Conservation (phyloP, 192 early-diverging fungal species). For the Diversispora eburnea region DNA sequence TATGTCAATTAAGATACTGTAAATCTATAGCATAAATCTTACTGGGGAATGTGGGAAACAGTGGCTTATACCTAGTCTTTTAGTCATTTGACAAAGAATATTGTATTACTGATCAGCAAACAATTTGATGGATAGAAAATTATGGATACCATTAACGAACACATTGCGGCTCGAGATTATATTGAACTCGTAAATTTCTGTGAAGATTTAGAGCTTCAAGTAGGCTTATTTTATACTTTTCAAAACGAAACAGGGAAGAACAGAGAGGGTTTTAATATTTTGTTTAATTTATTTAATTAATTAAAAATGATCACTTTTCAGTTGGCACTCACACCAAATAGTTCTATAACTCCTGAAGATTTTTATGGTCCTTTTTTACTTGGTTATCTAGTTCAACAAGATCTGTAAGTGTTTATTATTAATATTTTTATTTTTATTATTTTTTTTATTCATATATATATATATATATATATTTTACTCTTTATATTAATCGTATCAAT, state of each 20-base stretch:
- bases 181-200: constrained; percentile 20
- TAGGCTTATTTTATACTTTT: not conserved
- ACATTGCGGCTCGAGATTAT: constrained; percentile 14
- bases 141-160: constrained; percentile 27
- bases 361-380: constrained; percentile 22
- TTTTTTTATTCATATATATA: not conserved
- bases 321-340: constrained; percentile 20
- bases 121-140: too few relatives aligned
- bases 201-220: constrained; percentile 28
- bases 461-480: too few relatives aligned
- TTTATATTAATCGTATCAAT: not conserved
- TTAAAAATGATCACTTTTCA: not conserved
- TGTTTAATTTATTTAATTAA: not conserved
- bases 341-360: constrained; percentile 19
- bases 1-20: too few relatives aligned
- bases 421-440: not conserved
- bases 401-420: constrained; percentile 24
- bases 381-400: constrained; percentile 26
- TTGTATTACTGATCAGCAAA: too few relatives aligned
- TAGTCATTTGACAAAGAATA: too few relatives aligned
- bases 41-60: too few relatives aligned
- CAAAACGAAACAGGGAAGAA: not conserved
- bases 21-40: too few relatives aligned
- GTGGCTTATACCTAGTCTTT: too few relatives aligned
- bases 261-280: not conserved